A percentile compares a stretch with the other conserved stretches of the same genome.
phyloP scores from a whole-genome alignment of 495 filamentous ascomycete genomes.

The Hypoxylon fuscum region DNA sequence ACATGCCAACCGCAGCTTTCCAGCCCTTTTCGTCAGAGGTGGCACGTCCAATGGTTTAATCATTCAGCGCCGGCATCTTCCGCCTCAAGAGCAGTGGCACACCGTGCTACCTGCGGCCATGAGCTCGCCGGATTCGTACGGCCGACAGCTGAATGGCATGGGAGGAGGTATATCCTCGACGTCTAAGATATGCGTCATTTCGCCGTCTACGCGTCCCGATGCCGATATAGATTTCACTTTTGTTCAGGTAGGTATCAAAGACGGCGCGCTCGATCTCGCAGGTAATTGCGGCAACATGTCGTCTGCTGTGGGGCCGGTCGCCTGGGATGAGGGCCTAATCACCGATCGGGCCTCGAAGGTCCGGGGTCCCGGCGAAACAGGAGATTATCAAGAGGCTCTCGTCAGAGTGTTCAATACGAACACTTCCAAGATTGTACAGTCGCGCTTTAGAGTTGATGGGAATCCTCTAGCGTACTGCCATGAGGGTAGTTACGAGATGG shows the following conservation, averaged over 20 bases:
- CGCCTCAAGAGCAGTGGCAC: conserved; percentile 58
- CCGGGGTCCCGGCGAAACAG: conserved; percentile 30
- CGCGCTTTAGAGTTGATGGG: conserved; percentile 55
- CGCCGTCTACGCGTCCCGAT: conserved; percentile 53
- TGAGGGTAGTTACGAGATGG: conserved; percentile 67
- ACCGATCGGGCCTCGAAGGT: conserved; percentile 10
- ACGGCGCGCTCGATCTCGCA: conserved; percentile 66
- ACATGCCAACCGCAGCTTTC: conserved; percentile 47
- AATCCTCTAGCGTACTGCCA: conserved; percentile 53
- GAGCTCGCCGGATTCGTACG: conserved; percentile 73
- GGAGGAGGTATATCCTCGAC: conserved; percentile 75
- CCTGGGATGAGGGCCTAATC: conserved; percentile 64
- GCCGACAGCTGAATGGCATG: conserved; percentile 76
- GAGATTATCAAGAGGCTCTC: conserved; percentile 44
- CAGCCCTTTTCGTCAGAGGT: conserved; percentile 75
- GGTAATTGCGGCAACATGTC: conserved; percentile 82
- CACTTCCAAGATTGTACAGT: conserved; percentile 58
- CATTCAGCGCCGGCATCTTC: conserved; percentile 64
- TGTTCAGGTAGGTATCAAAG: conserved; percentile 69
- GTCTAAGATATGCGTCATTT: conserved; percentile 75
- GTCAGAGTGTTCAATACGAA: conserved; percentile 61
- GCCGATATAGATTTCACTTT: conserved; percentile 80
- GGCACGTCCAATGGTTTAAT: conserved; percentile 77
- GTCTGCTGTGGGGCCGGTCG: conserved; percentile 71
- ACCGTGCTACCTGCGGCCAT: conserved; percentile 68